Conservation (phyloP, 495 filamentous ascomycete species). For the Cercophora samala region DNA sequence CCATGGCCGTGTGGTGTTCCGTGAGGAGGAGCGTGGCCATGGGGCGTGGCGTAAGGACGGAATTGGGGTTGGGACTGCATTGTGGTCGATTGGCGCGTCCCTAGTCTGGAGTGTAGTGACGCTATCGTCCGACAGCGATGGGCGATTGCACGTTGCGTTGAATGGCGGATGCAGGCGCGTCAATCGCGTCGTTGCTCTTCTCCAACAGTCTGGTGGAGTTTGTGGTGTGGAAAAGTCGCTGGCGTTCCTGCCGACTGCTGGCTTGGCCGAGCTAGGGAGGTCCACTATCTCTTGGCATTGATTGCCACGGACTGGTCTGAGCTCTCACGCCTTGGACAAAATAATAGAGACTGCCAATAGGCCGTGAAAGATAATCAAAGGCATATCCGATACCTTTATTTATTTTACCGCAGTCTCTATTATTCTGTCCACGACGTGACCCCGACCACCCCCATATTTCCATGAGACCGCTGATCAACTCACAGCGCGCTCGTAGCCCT, state of each 20-base stretch:
- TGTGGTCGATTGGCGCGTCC: constrained; percentile 20
- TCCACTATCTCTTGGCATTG: neutral
- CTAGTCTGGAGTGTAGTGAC: neutral
- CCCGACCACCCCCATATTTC: too few species aligned
- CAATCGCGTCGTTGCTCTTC: constrained; percentile 28
- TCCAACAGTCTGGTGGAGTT: constrained; percentile 20
- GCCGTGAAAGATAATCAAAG: too few species aligned
- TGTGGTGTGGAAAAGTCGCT: constrained; percentile 4
- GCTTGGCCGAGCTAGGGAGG: neutral
- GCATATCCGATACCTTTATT: too few species aligned
- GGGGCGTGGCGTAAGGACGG: constrained; percentile 46
- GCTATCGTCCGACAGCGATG: constrained; percentile 14
- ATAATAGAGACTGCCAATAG: too few species aligned
- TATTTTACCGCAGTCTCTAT: too few species aligned
- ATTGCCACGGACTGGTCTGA: too few species aligned
- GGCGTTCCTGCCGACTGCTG: neutral
- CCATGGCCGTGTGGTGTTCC: neutral
- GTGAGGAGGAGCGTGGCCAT: constrained; percentile 21
- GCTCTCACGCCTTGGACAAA: too few species aligned
- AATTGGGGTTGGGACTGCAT: constrained; percentile 46
- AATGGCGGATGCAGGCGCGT: constrained; percentile 17
- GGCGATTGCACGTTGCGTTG: neutral
- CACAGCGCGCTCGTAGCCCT: too few species aligned
- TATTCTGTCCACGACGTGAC: too few species aligned
- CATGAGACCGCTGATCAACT: too few species aligned